Conservation (phyloP, 306 rosid genomes). For the barrel medic (Medicago truncatula) region DNA sequence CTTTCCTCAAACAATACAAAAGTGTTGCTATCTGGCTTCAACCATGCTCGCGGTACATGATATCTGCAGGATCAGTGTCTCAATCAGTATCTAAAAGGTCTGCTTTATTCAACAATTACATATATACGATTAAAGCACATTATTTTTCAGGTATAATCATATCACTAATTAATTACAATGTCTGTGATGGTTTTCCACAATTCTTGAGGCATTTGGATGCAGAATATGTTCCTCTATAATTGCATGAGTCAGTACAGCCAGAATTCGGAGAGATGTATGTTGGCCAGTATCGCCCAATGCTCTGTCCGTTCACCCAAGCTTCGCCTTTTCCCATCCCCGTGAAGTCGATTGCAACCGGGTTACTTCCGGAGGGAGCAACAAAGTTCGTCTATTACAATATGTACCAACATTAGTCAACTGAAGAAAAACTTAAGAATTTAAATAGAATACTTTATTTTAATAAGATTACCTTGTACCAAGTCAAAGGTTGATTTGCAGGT, state of each 20-base stretch:
- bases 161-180: slow-evolving; percentile 45
- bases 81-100: slow-evolving; percentile 26
- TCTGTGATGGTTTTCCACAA: slow-evolving; percentile 90
- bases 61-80: slow-evolving; percentile 55
- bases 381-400: slow-evolving; percentile 67
- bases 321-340: slow-evolving; percentile 93
- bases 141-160: neutral
- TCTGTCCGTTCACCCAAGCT: slow-evolving; percentile 97
- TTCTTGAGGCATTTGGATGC: slow-evolving; percentile 72
- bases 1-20: slow-evolving; percentile 85
- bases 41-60: slow-evolving; percentile 87
- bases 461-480: slow-evolving; percentile 90
- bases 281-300: slow-evolving; percentile 98
- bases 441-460: neutral
- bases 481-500: slow-evolving; percentile 81
- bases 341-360: slow-evolving; percentile 89
- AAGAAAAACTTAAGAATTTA: neutral
- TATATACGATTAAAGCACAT: neutral
- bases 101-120: slow-evolving; percentile 19
- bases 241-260: slow-evolving; percentile 64
- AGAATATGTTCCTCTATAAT: slow-evolving; percentile 65
- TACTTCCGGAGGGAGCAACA: slow-evolving; percentile 66
- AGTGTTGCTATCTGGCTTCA: slow-evolving; percentile 62
- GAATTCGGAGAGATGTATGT: slow-evolving; percentile 51
- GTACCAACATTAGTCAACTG: slow-evolving; percentile 19